phyloP scores from a whole-genome alignment of 495 filamentous ascomycete species.

The Xylaria grammica region DNA sequence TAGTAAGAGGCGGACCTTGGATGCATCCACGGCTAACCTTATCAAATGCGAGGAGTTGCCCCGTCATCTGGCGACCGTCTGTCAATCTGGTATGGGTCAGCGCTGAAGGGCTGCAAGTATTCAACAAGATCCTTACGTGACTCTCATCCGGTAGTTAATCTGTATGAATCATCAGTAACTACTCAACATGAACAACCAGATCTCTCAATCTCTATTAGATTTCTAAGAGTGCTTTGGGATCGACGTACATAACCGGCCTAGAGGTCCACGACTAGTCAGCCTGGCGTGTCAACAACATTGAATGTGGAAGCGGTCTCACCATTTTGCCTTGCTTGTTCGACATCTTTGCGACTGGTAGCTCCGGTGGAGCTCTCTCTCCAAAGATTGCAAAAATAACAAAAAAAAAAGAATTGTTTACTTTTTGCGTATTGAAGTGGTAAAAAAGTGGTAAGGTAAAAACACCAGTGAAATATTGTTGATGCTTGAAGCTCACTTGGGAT shows the following conservation, averaged over 20 bases:
- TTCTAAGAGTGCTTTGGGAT: slow-evolving; percentile 25
- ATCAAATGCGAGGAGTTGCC: slow-evolving; percentile 96
- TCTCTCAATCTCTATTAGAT: slow-evolving; percentile 1
- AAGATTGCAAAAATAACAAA: slow-evolving; percentile 62
- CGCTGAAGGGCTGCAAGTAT: slow-evolving; percentile 4
- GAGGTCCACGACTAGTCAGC: slow-evolving; percentile 66
- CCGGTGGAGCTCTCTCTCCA: slow-evolving; percentile 68
- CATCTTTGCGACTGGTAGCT: slow-evolving; percentile 65
- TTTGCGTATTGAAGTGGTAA: slow-evolving; percentile 35
- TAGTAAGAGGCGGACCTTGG: slow-evolving; percentile 15
- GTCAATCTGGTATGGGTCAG: slow-evolving; percentile 56
- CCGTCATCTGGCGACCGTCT: slow-evolving; percentile 95
- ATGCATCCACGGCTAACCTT: slow-evolving; percentile 63
- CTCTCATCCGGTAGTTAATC: slow-evolving; percentile 99
- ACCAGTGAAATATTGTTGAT: slow-evolving; percentile 32
- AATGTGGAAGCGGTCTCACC: slow-evolving; percentile 65
- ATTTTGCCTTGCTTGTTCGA: slow-evolving; percentile 99
- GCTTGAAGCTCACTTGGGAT: slow-evolving; percentile 41
- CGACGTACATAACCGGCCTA: slow-evolving; percentile 95
- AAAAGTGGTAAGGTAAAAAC: slow-evolving; percentile 30
- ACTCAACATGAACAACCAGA: slow-evolving; percentile 16
- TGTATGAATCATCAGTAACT: slow-evolving; percentile 52
- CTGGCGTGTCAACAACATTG: slow-evolving; percentile 65
- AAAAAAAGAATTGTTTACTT: slow-evolving; percentile 15
- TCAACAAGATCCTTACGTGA: slow-evolving; percentile 57